phyloP scores from a whole-genome alignment of 2,329 filamentous ascomycete species.

The Colletotrichum liaoningense region DNA sequence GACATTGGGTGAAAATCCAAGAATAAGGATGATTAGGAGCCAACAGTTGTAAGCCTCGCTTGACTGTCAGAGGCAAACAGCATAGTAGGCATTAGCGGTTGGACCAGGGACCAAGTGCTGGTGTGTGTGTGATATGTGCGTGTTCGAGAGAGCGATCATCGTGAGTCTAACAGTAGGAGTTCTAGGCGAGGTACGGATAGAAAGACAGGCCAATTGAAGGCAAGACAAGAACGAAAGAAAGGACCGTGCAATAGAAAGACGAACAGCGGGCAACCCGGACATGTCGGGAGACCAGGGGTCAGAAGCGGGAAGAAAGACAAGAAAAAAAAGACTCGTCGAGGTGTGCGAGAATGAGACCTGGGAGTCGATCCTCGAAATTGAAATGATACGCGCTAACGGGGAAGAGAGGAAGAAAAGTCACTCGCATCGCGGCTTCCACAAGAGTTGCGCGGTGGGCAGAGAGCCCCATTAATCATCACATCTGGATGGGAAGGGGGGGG shows the following conservation, averaged over 20 bases:
- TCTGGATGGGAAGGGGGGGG: not conserved
- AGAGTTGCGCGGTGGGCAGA: not conserved
- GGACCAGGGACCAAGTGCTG: not conserved
- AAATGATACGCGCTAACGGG: conserved; percentile 12
- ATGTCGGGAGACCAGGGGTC: conserved; percentile 32
- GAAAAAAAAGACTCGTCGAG: not conserved
- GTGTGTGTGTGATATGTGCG: conserved; percentile 4
- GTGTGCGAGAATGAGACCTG: not conserved
- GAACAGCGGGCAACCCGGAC: conserved; percentile 27
- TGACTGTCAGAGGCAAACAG: conserved; percentile 9
- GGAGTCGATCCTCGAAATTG: conserved; percentile 21
- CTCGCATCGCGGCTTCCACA: not conserved
- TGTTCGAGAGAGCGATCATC: not conserved
- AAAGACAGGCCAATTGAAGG: not conserved
- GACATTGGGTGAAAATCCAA: conserved; percentile 5
- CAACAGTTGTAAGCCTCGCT: conserved; percentile 6
- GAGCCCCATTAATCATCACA: conserved; percentile 11
- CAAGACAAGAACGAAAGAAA: not conserved
- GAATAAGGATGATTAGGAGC: not conserved
- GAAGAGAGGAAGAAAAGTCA: not conserved
- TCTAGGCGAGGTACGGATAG: not conserved
- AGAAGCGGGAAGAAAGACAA: not conserved
- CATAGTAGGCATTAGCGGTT: not conserved
- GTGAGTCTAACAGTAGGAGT: not conserved
- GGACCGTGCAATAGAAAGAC: conserved; percentile 15